Evolutionary conservation across 2,329 filamentous ascomycete genomes (phyloP).

Genomic region (Aspergillus melleus): DNA sequence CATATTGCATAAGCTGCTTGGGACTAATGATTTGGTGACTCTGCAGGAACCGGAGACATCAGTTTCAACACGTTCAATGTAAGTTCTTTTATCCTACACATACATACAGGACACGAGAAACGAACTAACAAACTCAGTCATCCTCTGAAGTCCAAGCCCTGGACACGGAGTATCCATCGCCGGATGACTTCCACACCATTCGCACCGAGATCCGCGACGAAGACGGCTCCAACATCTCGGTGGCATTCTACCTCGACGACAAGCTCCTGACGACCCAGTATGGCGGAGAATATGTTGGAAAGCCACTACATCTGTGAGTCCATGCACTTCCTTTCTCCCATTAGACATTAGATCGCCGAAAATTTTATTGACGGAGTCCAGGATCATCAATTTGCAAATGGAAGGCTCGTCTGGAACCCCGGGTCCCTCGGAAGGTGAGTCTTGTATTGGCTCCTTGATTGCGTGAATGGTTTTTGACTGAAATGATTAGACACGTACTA

Average conservation of each 20-base stretch:
- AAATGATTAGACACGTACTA: constrained; percentile 10
- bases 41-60: constrained; percentile 31
- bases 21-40: neutral
- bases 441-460: neutral
- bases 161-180: constrained; percentile 51
- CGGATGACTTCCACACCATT: constrained; percentile 52
- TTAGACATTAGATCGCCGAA: neutral
- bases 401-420: constrained; percentile 21
- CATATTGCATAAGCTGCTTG: neutral
- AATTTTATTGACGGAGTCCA: neutral
- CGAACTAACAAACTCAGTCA: constrained; percentile 23
- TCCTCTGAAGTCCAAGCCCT: constrained; percentile 48
- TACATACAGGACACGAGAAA: neutral
- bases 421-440: constrained; percentile 14
- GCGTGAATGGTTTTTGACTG: neutral
- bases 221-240: constrained; percentile 54
- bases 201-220: constrained; percentile 53
- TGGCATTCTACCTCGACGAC: constrained; percentile 58
- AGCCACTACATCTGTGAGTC: constrained; percentile 38
- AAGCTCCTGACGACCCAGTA: constrained; percentile 51
- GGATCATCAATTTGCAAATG: constrained; percentile 29
- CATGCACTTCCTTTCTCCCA: neutral
- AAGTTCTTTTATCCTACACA: no score
- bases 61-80: constrained; percentile 28
- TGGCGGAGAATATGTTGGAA: constrained; percentile 51